Evolutionary conservation across 805 yeast genomes (phyloP), one percentile per base, ranked within the genome.

Genomic region (Suhomyces kilbournensis): DNA sequence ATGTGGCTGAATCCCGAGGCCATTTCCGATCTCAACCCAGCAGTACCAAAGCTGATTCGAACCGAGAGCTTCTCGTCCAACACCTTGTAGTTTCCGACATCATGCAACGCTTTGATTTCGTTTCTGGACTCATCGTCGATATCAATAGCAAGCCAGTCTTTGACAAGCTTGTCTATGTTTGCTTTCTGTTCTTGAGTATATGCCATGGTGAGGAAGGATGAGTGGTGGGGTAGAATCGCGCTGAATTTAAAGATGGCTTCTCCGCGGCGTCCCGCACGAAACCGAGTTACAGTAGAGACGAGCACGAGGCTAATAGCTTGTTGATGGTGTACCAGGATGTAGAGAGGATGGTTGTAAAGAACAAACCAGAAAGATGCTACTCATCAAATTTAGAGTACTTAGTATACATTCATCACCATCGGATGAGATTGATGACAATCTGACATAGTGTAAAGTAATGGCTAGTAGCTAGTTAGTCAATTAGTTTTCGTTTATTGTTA

Each of bases 11-110:
- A 91, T 0, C 99, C 98, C 0, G 97, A 90, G 55, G 85, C 92
- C 97, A 94, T 91, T 20, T 77, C 72, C 1, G 96, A 82, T 25
- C 99, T 75, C 46, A 94, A 79, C 0, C 97, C 98, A 2, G 98
- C 97, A 0, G 98, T 93, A 0, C 98, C 98, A 68, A 93, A 93
- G 10, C 83, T 72, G 25, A 92, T 85, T 49, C 97, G 70, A n/a
- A 62, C 59, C 44, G 79, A 62, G 28, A 90, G 72, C 48, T 87
- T 74, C 38, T 64, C 63, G 44, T 79, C 81, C 38, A 90, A 72
- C 49, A 73, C 82, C 0, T 62, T 68, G 59, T 71, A 68, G 53
- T 82, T 63, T 2, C 67, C 58, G 0, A 56, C 53, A 1, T 63
- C 61, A 12, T 76, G 74, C 6, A 89, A 74, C 1, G 65, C 60